These are phyloP conservation scores for Conringia planisiliqua DNA, from an alignment of 345 rosid species.

Conservation along the genomic window DNA sequence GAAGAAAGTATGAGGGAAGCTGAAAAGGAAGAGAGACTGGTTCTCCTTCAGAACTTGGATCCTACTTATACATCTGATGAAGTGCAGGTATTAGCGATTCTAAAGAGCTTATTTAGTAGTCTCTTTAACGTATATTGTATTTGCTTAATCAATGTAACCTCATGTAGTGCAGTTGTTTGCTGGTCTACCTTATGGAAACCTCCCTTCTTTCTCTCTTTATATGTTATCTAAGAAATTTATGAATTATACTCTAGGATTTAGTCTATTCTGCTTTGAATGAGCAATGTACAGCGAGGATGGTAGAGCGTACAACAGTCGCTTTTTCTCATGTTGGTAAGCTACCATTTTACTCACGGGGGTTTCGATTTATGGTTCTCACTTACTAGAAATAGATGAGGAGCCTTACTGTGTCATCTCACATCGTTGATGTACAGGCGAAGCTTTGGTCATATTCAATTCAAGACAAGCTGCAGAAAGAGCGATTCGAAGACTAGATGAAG, in stretches of 20 bases:
- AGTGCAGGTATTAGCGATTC: conserved; percentile 56
- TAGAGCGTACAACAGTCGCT: conserved; percentile 43
- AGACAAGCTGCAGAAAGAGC: conserved; percentile 60
- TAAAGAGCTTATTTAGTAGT: not conserved
- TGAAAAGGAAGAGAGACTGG: conserved; percentile 48
- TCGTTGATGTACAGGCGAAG: conserved; percentile 56
- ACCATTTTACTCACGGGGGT: conserved; percentile 1
- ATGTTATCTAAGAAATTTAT: not conserved
- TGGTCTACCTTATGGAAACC: not conserved
- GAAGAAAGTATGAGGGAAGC: conserved; percentile 60
- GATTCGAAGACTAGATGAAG: conserved; percentile 45
- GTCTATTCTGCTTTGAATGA: conserved; percentile 58
- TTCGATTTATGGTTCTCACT: not conserved
- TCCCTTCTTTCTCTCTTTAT: conserved; percentile 7
- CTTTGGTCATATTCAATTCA: conserved; percentile 62
- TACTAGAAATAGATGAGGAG: not conserved
- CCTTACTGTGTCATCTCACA: conserved; percentile 4
- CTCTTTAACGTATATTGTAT: not conserved
- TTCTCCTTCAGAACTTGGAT: conserved; percentile 73
- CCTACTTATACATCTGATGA: conserved; percentile 60
- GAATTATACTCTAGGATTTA: conserved; percentile 48
- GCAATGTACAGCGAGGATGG: conserved; percentile 66
- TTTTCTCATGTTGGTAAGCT: conserved; percentile 59
- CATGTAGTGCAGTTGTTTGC: not conserved
- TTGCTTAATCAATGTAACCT: not conserved